Conservation (phyloP, 1,284 basidiomycete genomes). For the Tylopilus sp. region DNA sequence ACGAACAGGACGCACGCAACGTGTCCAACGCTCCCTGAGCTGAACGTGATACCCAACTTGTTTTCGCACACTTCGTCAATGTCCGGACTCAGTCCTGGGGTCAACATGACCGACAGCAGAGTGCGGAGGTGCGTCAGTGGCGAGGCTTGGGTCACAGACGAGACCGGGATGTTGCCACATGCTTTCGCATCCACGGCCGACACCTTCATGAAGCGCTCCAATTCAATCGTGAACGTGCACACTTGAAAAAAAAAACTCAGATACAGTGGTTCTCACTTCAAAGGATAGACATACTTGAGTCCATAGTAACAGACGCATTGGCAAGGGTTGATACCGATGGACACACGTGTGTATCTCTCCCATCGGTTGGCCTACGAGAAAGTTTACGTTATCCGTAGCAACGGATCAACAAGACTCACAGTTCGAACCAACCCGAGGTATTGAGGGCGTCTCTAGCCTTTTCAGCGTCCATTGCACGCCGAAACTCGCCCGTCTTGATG, state of each 20-base stretch:
- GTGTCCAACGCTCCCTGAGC: constrained; percentile 47
- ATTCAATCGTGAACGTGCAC: constrained; percentile 45
- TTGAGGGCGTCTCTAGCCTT: constrained; percentile 75
- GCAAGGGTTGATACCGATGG: constrained; percentile 28
- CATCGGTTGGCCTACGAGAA: constrained; percentile 24
- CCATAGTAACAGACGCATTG: constrained; percentile 6
- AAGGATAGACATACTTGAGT: constrained; percentile 24
- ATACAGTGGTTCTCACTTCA: not conserved
- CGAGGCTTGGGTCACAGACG: constrained; percentile 41
- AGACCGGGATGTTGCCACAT: constrained; percentile 39
- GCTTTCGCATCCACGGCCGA: constrained; percentile 48
- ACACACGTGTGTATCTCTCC: constrained; percentile 22
- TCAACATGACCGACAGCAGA: constrained; percentile 49
- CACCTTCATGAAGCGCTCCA: constrained; percentile 50
- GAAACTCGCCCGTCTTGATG: constrained; percentile 79
- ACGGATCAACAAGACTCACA: constrained; percentile 46
- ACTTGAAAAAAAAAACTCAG: constrained; percentile 25
- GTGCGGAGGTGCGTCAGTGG: constrained; percentile 46
- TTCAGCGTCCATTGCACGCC: constrained; percentile 75
- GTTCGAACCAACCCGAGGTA: constrained; percentile 68
- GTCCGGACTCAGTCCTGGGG: constrained; percentile 51
- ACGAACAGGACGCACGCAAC: constrained; percentile 42
- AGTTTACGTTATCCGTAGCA: not conserved
- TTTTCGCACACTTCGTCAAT: constrained; percentile 65
- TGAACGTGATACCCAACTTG: constrained; percentile 44